Base-by-base conservation (phyloP, 257 asterid species). In the Scutellaria galericulata region DNA sequence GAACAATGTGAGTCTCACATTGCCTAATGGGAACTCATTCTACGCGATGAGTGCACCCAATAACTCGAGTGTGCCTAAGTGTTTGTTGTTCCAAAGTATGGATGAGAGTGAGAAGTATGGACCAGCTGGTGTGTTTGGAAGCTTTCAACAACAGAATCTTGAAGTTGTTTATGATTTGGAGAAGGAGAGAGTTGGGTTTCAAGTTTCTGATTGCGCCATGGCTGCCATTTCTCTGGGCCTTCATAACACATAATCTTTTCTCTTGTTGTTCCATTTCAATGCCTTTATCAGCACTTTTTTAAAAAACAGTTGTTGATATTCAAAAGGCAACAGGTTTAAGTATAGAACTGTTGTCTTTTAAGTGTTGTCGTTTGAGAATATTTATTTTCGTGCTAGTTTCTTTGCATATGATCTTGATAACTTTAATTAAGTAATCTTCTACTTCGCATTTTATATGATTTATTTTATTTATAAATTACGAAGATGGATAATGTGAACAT, bases 141-240 rank as follows among this genome's bases (percentile, higher is more conserved):
- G 85, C 83, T 86, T 86, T 60, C 96, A 89, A 35, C 94, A 86
- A 65, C 96, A 87, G 69, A 83, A 89, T 66, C 86, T 87, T 72
- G 90, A 87, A 75, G 92, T 89, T 79, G 96, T 89, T 24, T 89
- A 89, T 83, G 96, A 89, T 50, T 74, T 89, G 84, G 89, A 78
- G 77, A 87, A 85, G 71, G 92, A 81, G 71, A 86, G 92, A 48
- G 78, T 87, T 71, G 96, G 96, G 7, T 87, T 89, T 73, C 84
- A 71, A 42, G 73, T 72, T 7, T 72, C 91, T 63, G 94, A 89
- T 71, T 89, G 96, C 72, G 86, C 91, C 10, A 24, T 66, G 37
- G 77, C 74, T 57, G 86, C 92, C 27, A 65, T 75, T 77, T 82
- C 86, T 47, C 83, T 74, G 37, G 89, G 81, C 5, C 82, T 87